A percentile compares a stretch with the other conserved stretches of the same genome.
These are phyloP conservation scores for Suillus ampliporus DNA, from an alignment of 768 basidiomycete species.

Conservation along the genomic window DNA sequence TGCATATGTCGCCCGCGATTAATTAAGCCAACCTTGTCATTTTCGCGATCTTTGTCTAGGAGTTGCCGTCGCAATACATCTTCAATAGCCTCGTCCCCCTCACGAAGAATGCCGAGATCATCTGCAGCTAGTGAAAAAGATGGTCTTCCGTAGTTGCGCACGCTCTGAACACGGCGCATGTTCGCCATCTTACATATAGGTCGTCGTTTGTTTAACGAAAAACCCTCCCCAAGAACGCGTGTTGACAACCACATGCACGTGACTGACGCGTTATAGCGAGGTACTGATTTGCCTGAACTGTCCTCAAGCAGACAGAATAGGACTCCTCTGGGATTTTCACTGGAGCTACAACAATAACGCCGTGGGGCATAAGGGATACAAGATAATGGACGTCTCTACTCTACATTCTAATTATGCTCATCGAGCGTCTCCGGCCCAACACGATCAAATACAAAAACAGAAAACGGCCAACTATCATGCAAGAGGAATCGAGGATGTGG, in stretches of 20 bases:
- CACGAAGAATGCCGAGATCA: constrained; percentile 65
- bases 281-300: background rate
- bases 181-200: background rate
- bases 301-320: too few species aligned
- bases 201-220: background rate
- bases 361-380: background rate
- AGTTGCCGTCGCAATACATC: constrained; percentile 67
- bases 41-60: constrained; percentile 71
- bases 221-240: background rate
- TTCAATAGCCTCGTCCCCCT: constrained; percentile 63
- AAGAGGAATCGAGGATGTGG: background rate
- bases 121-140: constrained; percentile 53
- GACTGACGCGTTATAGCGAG: constrained; percentile 1
- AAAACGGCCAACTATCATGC: background rate
- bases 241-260: constrained; percentile 4
- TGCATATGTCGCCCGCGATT: background rate
- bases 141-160: constrained; percentile 54
- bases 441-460: background rate
- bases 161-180: constrained; percentile 71
- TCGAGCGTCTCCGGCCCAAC: background rate
- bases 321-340: background rate
- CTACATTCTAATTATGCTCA: background rate
- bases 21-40: constrained; percentile 58
- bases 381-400: background rate
- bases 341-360: background rate